Percentiles rank a stretch among this genome's conserved stretches.
phyloP scores from a whole-genome alignment of 163 green algal genomes.

The Chlamydomonas reinhardtii region DNA sequence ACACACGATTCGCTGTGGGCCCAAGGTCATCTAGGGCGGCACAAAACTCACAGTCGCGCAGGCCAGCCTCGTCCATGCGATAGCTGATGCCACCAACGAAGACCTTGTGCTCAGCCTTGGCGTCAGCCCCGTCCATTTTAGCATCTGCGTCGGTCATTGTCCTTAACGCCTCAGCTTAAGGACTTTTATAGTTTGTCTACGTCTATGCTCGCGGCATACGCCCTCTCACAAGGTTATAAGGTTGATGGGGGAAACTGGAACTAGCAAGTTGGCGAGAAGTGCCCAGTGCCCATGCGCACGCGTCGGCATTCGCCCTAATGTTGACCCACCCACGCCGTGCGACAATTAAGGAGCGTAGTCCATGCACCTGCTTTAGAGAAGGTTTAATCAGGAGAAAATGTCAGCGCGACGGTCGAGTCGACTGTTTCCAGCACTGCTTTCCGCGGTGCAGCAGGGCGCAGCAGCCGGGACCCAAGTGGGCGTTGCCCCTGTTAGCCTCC shows the following conservation, averaged over 20 bases:
- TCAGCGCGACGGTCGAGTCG: no score
- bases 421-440: no score
- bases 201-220: no score
- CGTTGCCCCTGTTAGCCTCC: neutral
- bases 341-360: no score
- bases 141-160: slow-evolving; percentile 8
- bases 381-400: no score
- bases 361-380: no score
- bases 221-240: no score
- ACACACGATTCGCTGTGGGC: neutral
- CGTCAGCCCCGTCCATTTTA: slow-evolving; percentile 11
- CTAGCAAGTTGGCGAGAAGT: neutral
- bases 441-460: no score
- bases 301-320: neutral
- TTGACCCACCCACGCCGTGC: no score
- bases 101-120: slow-evolving; percentile 67
- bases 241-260: no score
- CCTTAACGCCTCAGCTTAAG: no score
- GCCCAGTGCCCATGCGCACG: neutral
- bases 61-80: slow-evolving; percentile 78
- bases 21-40: neutral
- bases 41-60: slow-evolving; percentile 74
- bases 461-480: no score
- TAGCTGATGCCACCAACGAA: slow-evolving; percentile 90
- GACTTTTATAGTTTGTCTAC: neutral